Evolutionary conservation across 495 filamentous ascomycete species (phyloP), one percentile per base, ranked within the genome.

Genomic region (Podospora pseudoanserina): DNA sequence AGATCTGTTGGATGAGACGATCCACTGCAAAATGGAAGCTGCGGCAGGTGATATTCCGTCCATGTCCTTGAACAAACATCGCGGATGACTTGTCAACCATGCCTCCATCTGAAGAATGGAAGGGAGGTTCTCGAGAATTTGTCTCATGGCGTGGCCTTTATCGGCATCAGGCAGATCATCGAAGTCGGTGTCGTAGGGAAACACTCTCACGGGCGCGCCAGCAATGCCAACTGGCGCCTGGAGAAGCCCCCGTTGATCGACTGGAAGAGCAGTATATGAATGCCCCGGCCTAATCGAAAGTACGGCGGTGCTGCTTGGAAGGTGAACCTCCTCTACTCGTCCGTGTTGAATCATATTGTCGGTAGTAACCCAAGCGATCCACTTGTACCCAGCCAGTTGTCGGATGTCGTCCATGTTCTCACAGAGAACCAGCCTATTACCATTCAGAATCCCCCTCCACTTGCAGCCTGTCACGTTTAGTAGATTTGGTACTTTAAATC

Each of bases 1-100:
- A 2, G 94, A 95, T 53, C 92, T 83, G 73, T 97, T 97, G 0
- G 93, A 96, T 1, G 92, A 91, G 64, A 98, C 88, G 68, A 98
- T 91, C 94, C 94, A 97, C 67, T 91, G 85, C 19, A 97, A 81
- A 5, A 96, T 73, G 30, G 87, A 86, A 5, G 92, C 74, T 2
- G 90, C 87, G 6, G 91, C 82, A 4, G 88, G 89, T 2, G 87
- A 86, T 13, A 97, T 81, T 0, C 86, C 80, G 0, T 78, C 73
- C 91, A 92, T 96, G 13, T 79, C 77, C 27, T 80, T 78, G 27
- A 97, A 80, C 54, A 71, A 71, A 19, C 67, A 80, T 56, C 78
- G 79, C 23, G 70, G 78, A 64, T 75, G 73, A 6, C 70, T 68
- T 55, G 75, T 68, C 20, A 97, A 79, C 71, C 86, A 95, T 0